Conservation (phyloP, 305 asterid species). For the Fraxinus xanthoxyloides region DNA sequence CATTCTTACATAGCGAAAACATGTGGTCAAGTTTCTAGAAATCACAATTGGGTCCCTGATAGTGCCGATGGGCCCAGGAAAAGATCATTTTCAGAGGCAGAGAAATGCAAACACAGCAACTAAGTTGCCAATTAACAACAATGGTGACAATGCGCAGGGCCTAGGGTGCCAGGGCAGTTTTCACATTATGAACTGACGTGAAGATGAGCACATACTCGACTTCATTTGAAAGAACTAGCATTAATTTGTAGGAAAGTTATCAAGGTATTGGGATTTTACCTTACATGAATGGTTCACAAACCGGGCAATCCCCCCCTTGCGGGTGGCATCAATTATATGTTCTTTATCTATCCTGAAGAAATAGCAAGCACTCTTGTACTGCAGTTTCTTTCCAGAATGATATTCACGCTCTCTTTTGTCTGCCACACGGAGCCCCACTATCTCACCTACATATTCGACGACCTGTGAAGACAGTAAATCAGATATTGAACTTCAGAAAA, state of each 20-base stretch:
- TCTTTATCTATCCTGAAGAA: slow-evolving; percentile 67
- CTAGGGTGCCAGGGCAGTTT: background rate
- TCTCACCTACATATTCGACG: slow-evolving; percentile 70
- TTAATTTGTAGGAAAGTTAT: background rate
- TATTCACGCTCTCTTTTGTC: slow-evolving; percentile 66
- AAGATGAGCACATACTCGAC: background rate
- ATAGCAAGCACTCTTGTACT: slow-evolving; percentile 70
- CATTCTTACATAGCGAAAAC: background rate
- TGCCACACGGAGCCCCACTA: slow-evolving; percentile 65
- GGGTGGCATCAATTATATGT: slow-evolving; percentile 65
- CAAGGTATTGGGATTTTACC: slow-evolving; percentile 31
- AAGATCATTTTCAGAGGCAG: background rate
- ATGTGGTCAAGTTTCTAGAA: background rate
- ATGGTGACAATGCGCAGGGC: background rate
- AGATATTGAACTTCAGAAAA: slow-evolving; percentile 2
- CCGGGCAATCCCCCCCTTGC: slow-evolving; percentile 77
- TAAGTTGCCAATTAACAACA: background rate
- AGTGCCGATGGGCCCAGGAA: background rate
- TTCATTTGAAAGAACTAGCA: background rate
- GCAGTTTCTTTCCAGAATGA: slow-evolving; percentile 62
- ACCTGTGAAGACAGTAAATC: slow-evolving; percentile 37
- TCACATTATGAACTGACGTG: background rate
- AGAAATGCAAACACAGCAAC: background rate
- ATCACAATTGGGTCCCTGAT: background rate
- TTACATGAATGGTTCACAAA: slow-evolving; percentile 71